Conservation (phyloP, 1,139 yeast species). For the Kazachstania sp. region DNA sequence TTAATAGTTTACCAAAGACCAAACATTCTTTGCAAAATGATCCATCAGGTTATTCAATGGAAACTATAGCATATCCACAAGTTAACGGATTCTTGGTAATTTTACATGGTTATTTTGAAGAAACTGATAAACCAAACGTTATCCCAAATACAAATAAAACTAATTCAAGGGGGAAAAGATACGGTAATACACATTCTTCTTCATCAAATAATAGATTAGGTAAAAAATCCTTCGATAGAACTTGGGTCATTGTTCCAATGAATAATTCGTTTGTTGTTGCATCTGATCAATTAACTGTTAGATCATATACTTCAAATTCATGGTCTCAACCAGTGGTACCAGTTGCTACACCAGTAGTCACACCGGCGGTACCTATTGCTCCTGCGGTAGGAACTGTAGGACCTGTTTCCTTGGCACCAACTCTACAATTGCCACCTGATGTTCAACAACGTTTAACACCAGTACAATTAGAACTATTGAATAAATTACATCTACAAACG, state of each 20-base stretch:
- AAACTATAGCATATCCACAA: constrained; percentile 63
- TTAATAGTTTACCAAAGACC: constrained; percentile 64
- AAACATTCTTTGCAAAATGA: constrained; percentile 57
- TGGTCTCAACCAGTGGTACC: constrained; percentile 36
- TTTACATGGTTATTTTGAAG: constrained; percentile 80
- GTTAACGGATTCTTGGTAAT: constrained; percentile 69
- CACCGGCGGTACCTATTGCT: constrained; percentile 12
- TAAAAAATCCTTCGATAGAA: constrained; percentile 78
- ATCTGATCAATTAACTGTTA: constrained; percentile 65
- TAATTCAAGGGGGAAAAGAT: constrained; percentile 32
- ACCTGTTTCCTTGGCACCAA: constrained; percentile 15
- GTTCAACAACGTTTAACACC: constrained; percentile 44
- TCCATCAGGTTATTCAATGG: constrained; percentile 67
- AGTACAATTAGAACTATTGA: constrained; percentile 57
- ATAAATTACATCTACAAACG: constrained; percentile 63
- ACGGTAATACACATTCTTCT: constrained; percentile 20
- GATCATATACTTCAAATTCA: constrained; percentile 55
- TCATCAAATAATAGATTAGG: constrained; percentile 39
- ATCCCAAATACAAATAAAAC: constrained; percentile 19
- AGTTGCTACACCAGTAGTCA: not conserved
- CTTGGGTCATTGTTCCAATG: constrained; percentile 69
- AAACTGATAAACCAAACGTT: constrained; percentile 46
- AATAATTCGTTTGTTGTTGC: constrained; percentile 71
- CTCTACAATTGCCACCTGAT: constrained; percentile 38
- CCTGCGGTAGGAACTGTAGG: constrained; percentile 3